phyloP scores from a whole-genome alignment of 768 basidiomycete species.

The Paxillus rubicundulus region DNA sequence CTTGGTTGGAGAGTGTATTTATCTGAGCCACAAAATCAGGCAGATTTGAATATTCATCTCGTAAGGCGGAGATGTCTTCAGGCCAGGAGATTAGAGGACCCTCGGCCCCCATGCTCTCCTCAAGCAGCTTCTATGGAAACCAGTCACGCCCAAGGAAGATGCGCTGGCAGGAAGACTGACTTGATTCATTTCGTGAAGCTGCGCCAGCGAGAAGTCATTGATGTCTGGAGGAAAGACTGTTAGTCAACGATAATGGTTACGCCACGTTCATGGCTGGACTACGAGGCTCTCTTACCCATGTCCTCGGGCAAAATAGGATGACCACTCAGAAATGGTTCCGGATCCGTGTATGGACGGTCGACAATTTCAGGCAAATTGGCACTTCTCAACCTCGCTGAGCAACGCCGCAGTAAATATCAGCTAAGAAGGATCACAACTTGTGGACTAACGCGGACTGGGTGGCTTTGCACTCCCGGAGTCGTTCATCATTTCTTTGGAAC shows the following conservation, averaged over 20 bases:
- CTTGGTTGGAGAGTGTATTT: slow-evolving; percentile 59
- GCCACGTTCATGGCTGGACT: background rate
- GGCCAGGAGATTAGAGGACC: slow-evolving; percentile 57
- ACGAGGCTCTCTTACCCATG: slow-evolving; percentile 20
- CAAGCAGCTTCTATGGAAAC: slow-evolving; percentile 34
- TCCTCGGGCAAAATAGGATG: slow-evolving; percentile 30
- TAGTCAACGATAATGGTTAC: too few relatives aligned
- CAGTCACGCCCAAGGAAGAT: background rate
- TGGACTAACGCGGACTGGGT: slow-evolving; percentile 26
- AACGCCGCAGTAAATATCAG: background rate
- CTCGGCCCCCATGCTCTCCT: slow-evolving; percentile 36
- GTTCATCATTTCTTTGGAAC: slow-evolving; percentile 10
- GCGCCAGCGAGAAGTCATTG: slow-evolving; percentile 28
- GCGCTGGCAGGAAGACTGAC: slow-evolving; percentile 17
- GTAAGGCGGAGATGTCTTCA: slow-evolving; percentile 51
- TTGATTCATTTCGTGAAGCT: slow-evolving; percentile 43
- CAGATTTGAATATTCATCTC: slow-evolving; percentile 64
- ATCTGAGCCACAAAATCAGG: slow-evolving; percentile 70
- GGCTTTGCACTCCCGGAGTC: slow-evolving; percentile 3
- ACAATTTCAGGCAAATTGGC: slow-evolving; percentile 23
- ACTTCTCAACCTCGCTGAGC: slow-evolving; percentile 24
- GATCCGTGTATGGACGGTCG: slow-evolving; percentile 3
- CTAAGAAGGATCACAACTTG: background rate
- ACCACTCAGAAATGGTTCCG: slow-evolving; percentile 24
- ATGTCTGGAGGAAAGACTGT: slow-evolving; percentile 27